A percentile compares a stretch with the other conserved stretches of the same genome.
phyloP scores from a whole-genome alignment of 768 basidiomycete species.

The Podaxis rugospora region DNA sequence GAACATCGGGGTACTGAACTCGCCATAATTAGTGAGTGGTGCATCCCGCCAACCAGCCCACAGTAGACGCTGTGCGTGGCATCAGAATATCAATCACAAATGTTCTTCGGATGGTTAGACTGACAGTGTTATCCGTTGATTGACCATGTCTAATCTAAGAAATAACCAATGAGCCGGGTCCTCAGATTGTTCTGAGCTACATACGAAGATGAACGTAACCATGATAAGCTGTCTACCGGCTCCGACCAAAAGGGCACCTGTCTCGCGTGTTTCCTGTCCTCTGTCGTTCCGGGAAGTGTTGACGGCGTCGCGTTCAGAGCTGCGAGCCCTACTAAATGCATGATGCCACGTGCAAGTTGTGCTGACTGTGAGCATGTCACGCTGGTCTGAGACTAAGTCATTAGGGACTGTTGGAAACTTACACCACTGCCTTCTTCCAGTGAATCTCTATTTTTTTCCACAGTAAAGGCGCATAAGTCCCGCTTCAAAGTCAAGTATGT shows the following conservation, averaged over 20 bases:
- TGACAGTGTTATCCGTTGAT: conserved; percentile 70
- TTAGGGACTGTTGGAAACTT: too few relatives aligned
- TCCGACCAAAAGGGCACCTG: not conserved
- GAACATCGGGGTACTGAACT: conserved; percentile 9
- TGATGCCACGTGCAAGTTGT: not conserved
- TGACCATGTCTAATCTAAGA: conserved; percentile 71
- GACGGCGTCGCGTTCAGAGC: not conserved
- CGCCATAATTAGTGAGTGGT: conserved; percentile 71
- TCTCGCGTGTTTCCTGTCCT: not conserved
- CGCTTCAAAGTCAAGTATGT: too few relatives aligned
- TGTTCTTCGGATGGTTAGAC: conserved; percentile 18
- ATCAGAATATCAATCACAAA: not conserved
- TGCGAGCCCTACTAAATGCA: not conserved
- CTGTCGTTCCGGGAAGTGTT: not conserved
- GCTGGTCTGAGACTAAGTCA: too few relatives aligned
- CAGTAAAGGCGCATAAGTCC: too few relatives aligned
- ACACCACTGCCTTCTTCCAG: too few relatives aligned
- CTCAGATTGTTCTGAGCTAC: conserved; percentile 8
- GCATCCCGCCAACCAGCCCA: conserved; percentile 82
- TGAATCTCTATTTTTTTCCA: too few relatives aligned
- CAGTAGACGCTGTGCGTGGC: conserved; percentile 25
- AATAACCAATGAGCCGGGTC: not conserved
- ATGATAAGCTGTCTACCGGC: conserved; percentile 11
- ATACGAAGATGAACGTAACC: conserved; percentile 40
- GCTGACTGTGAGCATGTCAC: too few relatives aligned